Percentiles rank a stretch among this genome's conserved stretches.
Evolutionary conservation across 2,329 filamentous ascomycete species (phyloP).

Genomic region (Coleophoma eucalyptorum): DNA sequence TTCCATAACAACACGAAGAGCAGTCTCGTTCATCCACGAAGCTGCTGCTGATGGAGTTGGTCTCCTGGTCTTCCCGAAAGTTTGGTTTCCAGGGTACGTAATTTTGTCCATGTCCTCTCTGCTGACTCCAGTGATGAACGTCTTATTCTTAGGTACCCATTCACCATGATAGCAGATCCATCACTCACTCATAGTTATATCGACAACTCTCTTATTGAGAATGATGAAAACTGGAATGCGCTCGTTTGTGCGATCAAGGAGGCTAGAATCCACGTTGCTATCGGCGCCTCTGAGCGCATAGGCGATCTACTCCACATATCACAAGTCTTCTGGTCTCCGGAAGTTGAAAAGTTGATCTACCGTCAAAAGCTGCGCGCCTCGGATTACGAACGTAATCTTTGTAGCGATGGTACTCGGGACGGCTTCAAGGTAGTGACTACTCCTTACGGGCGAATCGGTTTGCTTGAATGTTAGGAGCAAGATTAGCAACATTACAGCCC

Average conservation of each 20-base stretch:
- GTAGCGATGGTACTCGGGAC: background rate
- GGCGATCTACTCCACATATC: background rate
- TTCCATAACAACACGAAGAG: no score
- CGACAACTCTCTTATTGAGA: background rate
- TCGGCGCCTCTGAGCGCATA: background rate
- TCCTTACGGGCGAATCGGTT: background rate
- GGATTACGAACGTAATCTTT: background rate
- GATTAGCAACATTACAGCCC: no score
- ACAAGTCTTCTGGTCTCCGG: background rate
- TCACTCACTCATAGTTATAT: background rate
- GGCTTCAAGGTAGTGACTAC: background rate
- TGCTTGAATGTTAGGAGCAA: background rate
- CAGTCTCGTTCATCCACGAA: no score
- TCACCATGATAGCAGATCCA: background rate
- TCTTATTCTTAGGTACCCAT: background rate
- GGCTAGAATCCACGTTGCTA: background rate
- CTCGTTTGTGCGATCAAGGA: slow-evolving; percentile 1
- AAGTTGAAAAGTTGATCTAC: background rate
- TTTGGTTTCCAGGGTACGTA: slow-evolving; percentile 3
- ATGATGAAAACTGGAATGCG: background rate
- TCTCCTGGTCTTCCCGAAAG: slow-evolving; percentile 1
- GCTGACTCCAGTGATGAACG: background rate
- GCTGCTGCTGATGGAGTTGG: no score
- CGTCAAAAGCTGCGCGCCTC: slow-evolving; percentile 1
- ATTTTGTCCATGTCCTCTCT: background rate